Base-by-base conservation (phyloP, 73 alveolate genomes). In the Tetrahymena borealis region DNA sequence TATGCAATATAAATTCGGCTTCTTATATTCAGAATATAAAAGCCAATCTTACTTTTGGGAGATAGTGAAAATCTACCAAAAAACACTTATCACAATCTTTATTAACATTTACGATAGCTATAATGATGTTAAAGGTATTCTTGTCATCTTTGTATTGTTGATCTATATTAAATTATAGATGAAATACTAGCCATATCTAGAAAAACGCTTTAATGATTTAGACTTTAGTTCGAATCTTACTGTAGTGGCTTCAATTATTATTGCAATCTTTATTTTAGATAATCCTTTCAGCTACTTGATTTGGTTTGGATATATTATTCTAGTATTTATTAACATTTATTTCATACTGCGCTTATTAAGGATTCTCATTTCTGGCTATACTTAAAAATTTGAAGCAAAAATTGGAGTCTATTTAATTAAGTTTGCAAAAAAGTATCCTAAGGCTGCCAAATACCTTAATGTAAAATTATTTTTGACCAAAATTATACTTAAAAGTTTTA, bases 31-130 rank as follows among this genome's bases (percentile, higher is more conserved):
- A 12, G 95, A 92, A 40, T 92, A 92, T 40, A 38, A 92, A 78
- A 35, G 39, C 15, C 60, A 78, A 28, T 78, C 92, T 92, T 92
- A 78, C 43, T 78, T 92, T 24, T 92, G 95, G 95, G 95, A 92
- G 37, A 78, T 92, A 38, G 92, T 92, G 28, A 92, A 92, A 92
- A 37, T 92, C 32, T 92, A 78, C 11, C 77, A 92, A 92, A 92
- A 92, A 60, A 91, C 90, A 60, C 78, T 92, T 79, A 92, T 92
- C 77, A 91, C 90, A 12, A 60, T 92, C 20, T 78, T 92, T 33
- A 20, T 92, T 36, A 91, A 41, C 31, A 78, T 31, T 37, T 92
- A 92, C 28, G 90, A 92, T 31, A 79, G 38, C 40, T 33, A 92
- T 35, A 79, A 78, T 32, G 78, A 33, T 13, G 92, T 92, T 37